Conservation (phyloP, 2,329 filamentous ascomycete genomes). For the Claviceps pazoutovae region DNA sequence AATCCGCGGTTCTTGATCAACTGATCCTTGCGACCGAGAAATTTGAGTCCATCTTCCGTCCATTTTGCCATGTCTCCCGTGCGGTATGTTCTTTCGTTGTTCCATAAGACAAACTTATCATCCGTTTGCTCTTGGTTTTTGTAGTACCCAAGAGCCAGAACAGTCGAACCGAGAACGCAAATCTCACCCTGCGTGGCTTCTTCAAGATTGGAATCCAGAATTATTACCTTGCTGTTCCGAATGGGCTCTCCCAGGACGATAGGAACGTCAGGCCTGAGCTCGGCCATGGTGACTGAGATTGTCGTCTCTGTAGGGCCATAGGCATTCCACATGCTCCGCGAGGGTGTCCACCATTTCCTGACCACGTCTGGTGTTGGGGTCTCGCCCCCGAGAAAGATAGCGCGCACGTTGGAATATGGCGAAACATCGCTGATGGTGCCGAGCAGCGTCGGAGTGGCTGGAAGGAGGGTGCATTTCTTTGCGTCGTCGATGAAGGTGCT, state of each 20-base stretch:
- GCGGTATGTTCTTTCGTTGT: slow-evolving; percentile 15
- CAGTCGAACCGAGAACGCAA: slow-evolving; percentile 21
- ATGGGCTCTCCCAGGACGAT: neutral
- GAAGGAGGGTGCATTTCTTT: neutral
- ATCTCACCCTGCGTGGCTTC: slow-evolving; percentile 7
- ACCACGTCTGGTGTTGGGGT: slow-evolving; percentile 3
- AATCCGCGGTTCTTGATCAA: slow-evolving; percentile 21
- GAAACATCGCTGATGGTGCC: neutral
- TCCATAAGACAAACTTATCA: slow-evolving; percentile 9
- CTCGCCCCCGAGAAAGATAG: slow-evolving; percentile 9
- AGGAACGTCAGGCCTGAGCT: neutral
- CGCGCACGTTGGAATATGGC: slow-evolving; percentile 1
- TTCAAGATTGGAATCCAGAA: neutral
- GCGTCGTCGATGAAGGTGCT: slow-evolving; percentile 3
- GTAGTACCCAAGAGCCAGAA: slow-evolving; percentile 25
- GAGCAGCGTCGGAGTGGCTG: slow-evolving; percentile 9
- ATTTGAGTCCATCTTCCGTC: slow-evolving; percentile 9
- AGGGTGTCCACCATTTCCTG: slow-evolving; percentile 2
- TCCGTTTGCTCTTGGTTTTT: slow-evolving; percentile 10
- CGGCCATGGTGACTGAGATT: slow-evolving; percentile 6
- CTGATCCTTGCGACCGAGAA: slow-evolving; percentile 15
- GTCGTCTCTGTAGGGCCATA: slow-evolving; percentile 11
- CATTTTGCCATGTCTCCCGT: slow-evolving; percentile 20
- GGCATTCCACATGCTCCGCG: slow-evolving; percentile 6
- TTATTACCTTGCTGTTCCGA: neutral